Percentiles rank a stretch among this genome's conserved stretches.
Conservation (phyloP, 768 basidiomycete species). For the Chalciporus sphaerocephalus region DNA sequence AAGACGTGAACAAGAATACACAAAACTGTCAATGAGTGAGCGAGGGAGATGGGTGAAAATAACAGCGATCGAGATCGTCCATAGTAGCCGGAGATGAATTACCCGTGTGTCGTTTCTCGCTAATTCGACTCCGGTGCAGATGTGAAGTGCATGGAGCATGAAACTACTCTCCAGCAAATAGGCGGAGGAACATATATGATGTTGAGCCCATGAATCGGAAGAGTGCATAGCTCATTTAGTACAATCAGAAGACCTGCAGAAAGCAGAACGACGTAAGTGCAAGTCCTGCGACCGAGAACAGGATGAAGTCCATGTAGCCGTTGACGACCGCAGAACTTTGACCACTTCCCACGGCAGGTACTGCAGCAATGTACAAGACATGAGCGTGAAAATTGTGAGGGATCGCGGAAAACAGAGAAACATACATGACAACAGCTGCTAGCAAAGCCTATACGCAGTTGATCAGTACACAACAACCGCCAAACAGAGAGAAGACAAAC, state of each 20-base stretch:
- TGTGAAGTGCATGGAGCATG: background rate
- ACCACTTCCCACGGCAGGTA: slow-evolving; percentile 45
- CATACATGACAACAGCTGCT: slow-evolving; percentile 71
- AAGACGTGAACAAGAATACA: background rate
- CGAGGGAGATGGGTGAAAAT: background rate
- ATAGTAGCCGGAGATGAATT: background rate
- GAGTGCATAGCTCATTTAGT: slow-evolving; percentile 42
- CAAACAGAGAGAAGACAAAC: slow-evolving; percentile 26
- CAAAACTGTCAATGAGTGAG: background rate
- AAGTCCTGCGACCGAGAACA: slow-evolving; percentile 84
- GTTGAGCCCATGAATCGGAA: slow-evolving; percentile 82
- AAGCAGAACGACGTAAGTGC: slow-evolving; percentile 56
- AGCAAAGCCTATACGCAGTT: slow-evolving; percentile 49
- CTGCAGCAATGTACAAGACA: slow-evolving; percentile 27
- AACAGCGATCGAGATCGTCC: slow-evolving; percentile 12
- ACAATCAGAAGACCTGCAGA: background rate
- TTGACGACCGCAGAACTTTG: slow-evolving; percentile 56
- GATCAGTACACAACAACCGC: slow-evolving; percentile 7
- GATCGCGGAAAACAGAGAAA: slow-evolving; percentile 14
- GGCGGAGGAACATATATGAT: slow-evolving; percentile 74
- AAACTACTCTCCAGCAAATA: slow-evolving; percentile 80
- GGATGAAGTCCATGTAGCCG: slow-evolving; percentile 84
- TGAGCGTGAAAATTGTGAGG: background rate
- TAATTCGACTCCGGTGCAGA: background rate
- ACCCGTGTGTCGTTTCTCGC: background rate